Evolutionary conservation across 2,329 filamentous ascomycete genomes (phyloP).

Genomic region (Magnaporthales sp.): DNA sequence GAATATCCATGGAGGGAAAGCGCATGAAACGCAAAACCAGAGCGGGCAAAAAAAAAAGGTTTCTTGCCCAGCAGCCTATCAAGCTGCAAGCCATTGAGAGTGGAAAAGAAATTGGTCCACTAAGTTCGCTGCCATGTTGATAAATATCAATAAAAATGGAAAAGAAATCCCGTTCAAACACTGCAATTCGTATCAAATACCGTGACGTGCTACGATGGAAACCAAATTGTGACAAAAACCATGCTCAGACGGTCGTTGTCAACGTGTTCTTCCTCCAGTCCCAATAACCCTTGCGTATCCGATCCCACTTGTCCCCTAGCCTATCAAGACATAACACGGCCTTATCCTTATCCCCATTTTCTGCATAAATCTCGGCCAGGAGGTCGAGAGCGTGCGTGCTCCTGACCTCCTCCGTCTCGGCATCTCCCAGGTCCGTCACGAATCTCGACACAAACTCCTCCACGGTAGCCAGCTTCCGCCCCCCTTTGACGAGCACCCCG

Average conservation of each 20-base stretch:
- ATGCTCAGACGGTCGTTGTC: neutral
- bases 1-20: neutral
- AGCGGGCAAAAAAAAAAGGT: neutral
- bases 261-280: slow-evolving; percentile 57
- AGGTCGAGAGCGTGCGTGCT: slow-evolving; percentile 64
- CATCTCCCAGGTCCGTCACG: slow-evolving; percentile 35
- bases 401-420: slow-evolving; percentile 40
- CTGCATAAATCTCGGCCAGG: slow-evolving; percentile 58
- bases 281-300: slow-evolving; percentile 88
- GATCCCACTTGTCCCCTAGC: slow-evolving; percentile 80
- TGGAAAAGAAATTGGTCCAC: neutral
- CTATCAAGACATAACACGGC: slow-evolving; percentile 64
- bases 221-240: neutral
- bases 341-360: slow-evolving; percentile 46
- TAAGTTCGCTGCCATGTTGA: neutral
- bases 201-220: neutral
- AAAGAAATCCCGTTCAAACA: neutral
- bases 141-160: neutral
- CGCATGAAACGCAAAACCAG: neutral
- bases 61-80: neutral
- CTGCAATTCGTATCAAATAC: neutral
- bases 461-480: slow-evolving; percentile 34
- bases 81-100: neutral
- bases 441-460: slow-evolving; percentile 43
- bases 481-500: slow-evolving; percentile 63